Conservation (phyloP, 2,329 filamentous ascomycete species). For the Rutstroemia sp. region DNA sequence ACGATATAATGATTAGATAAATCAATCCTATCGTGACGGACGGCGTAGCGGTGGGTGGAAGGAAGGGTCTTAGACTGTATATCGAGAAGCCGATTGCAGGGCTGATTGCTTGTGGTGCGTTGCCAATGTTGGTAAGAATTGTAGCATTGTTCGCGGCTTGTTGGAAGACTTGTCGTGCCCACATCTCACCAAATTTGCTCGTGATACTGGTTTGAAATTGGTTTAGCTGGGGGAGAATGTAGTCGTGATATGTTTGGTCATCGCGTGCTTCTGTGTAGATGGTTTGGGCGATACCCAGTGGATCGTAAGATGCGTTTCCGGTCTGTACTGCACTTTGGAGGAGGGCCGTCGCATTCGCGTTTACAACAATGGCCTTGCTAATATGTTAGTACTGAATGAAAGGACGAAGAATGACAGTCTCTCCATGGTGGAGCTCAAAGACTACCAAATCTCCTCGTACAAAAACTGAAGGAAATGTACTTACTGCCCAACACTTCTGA, state of each 20-base stretch:
- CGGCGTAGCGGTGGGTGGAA: slow-evolving; percentile 45
- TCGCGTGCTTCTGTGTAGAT: slow-evolving; percentile 49
- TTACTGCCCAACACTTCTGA: not conserved
- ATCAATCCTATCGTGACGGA: slow-evolving; percentile 57
- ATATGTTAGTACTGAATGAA: not conserved
- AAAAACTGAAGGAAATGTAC: not conserved
- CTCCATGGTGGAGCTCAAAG: not conserved
- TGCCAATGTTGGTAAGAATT: slow-evolving; percentile 36
- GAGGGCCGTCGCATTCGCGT: slow-evolving; percentile 52
- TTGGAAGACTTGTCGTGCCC: slow-evolving; percentile 19
- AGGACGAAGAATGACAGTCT: too few species aligned
- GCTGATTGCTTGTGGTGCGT: slow-evolving; percentile 44
- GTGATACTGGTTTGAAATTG: not conserved
- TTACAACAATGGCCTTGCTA: slow-evolving; percentile 49
- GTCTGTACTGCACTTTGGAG: slow-evolving; percentile 46
- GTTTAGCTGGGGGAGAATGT: slow-evolving; percentile 40
- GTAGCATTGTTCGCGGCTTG: slow-evolving; percentile 25
- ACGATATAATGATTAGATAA: slow-evolving; percentile 55
- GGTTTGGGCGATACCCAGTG: slow-evolving; percentile 49
- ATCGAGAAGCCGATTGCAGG: slow-evolving; percentile 48
- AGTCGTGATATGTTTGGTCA: slow-evolving; percentile 44
- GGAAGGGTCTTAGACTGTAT: slow-evolving; percentile 53
- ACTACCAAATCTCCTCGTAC: not conserved
- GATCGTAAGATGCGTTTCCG: slow-evolving; percentile 53
- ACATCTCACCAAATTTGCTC: not conserved